A percentile compares a stretch with the other conserved stretches of the same genome.
phyloP scores from a whole-genome alignment of 257 asterid genomes.

The Knoxia roxburghii region DNA sequence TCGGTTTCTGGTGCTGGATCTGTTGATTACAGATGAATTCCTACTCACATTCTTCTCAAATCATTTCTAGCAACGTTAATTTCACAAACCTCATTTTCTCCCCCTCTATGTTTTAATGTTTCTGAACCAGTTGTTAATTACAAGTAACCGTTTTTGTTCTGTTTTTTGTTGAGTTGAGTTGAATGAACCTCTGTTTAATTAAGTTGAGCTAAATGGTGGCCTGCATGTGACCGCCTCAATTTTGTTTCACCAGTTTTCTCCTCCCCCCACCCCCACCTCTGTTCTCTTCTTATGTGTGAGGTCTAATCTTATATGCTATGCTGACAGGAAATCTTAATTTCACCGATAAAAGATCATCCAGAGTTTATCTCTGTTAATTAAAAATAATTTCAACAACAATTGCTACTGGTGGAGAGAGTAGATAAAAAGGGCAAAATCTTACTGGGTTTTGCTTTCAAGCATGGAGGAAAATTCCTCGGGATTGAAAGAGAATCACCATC shows the following conservation, averaged over 20 bases:
- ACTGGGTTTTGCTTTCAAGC: slow-evolving; percentile 26
- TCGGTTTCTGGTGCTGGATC: background rate
- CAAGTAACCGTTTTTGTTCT: background rate
- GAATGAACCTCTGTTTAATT: slow-evolving; percentile 2
- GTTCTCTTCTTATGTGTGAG: background rate
- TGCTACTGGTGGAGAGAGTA: background rate
- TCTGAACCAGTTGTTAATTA: background rate
- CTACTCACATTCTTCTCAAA: background rate
- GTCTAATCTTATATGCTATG: slow-evolving; percentile 1
- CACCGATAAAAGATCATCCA: background rate
- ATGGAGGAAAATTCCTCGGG: slow-evolving; percentile 47
- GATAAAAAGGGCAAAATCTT: slow-evolving; percentile 27
- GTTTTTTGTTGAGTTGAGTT: background rate
- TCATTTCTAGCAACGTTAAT: background rate
- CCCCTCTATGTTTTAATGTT: background rate
- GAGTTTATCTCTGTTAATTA: background rate
- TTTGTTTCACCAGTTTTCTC: background rate
- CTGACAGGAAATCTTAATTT: slow-evolving; percentile 1
- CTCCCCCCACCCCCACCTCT: too few species aligned
- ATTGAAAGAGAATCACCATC: too few species aligned
- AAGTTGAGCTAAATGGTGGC: slow-evolving; percentile 1
- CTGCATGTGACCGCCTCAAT: slow-evolving; percentile 10
- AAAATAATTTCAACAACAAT: slow-evolving; percentile 1
- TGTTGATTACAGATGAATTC: background rate
- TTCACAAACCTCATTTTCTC: background rate